phyloP scores from a whole-genome alignment of 441 rosid genomes.

The Viola pubescens region DNA sequence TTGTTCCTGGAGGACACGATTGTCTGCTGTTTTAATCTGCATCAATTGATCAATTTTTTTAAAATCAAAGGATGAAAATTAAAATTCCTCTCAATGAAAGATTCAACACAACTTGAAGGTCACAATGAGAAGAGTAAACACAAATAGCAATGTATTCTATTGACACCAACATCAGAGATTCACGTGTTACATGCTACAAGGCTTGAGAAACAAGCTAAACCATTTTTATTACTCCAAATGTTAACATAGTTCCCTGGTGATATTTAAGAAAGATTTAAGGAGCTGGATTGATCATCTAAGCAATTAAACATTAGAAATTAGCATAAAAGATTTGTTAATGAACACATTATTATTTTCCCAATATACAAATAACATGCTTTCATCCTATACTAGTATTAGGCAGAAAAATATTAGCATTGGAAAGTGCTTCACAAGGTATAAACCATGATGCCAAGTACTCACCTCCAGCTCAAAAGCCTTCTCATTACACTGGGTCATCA shows the following conservation, averaged over 20 bases:
- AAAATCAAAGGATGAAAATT: slow-evolving; percentile 11
- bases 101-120: neutral
- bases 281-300: slow-evolving; percentile 2
- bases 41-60: slow-evolving; percentile 22
- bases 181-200: no score
- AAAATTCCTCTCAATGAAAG: neutral
- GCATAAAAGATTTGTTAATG: neutral
- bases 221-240: neutral
- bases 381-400: neutral
- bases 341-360: neutral
- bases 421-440: neutral
- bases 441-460: slow-evolving; percentile 16
- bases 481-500: slow-evolving; percentile 91
- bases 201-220: neutral
- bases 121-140: neutral
- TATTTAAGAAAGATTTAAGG: neutral
- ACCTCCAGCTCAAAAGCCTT: slow-evolving; percentile 96
- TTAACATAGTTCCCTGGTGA: no score
- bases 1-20: slow-evolving; percentile 92
- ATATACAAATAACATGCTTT: neutral
- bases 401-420: neutral
- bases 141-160: no score
- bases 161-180: no score
- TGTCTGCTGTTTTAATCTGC: slow-evolving; percentile 93
- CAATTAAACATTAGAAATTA: neutral